A percentile compares a stretch with the other conserved stretches of the same genome.
These are phyloP conservation scores for Yamadazyma atlantica DNA, from an alignment of 1,139 yeast genomes.

Conservation along the genomic window DNA sequence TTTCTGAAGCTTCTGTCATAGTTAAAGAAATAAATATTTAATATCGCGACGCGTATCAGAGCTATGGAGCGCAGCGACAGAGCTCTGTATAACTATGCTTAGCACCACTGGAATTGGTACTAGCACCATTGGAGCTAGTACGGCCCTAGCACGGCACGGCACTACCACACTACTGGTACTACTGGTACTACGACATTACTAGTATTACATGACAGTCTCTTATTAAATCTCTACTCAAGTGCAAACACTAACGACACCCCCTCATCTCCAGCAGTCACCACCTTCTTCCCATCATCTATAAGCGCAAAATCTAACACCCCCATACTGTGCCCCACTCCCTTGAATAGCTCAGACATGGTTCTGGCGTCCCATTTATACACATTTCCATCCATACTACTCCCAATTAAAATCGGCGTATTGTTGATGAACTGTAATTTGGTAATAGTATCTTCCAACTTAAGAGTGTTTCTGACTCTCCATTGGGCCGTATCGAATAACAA, in stretches of 20 bases:
- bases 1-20: too few species aligned
- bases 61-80: too few species aligned
- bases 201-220: too few species aligned
- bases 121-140: too few species aligned
- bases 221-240: background rate
- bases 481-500: conserved; percentile 77
- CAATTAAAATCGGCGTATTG: conserved; percentile 58
- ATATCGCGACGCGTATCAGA: conserved; percentile 1
- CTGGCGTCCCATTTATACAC: conserved; percentile 88
- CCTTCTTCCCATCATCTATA: conserved; percentile 59
- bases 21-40: background rate
- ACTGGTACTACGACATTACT: too few species aligned
- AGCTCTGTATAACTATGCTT: too few species aligned
- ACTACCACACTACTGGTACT: too few species aligned
- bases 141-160: too few species aligned
- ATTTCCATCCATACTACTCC: conserved; percentile 81
- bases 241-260: conserved; percentile 80
- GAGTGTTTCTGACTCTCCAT: conserved; percentile 79
- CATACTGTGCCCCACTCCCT: conserved; percentile 89
- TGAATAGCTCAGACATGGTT: conserved; percentile 73
- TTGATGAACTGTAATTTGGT: conserved; percentile 73
- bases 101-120: too few species aligned
- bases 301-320: conserved; percentile 84
- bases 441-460: conserved; percentile 75
- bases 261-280: conserved; percentile 97